phyloP scores from a whole-genome alignment of 345 rosid genomes.

The Melastoma malabathricum region DNA sequence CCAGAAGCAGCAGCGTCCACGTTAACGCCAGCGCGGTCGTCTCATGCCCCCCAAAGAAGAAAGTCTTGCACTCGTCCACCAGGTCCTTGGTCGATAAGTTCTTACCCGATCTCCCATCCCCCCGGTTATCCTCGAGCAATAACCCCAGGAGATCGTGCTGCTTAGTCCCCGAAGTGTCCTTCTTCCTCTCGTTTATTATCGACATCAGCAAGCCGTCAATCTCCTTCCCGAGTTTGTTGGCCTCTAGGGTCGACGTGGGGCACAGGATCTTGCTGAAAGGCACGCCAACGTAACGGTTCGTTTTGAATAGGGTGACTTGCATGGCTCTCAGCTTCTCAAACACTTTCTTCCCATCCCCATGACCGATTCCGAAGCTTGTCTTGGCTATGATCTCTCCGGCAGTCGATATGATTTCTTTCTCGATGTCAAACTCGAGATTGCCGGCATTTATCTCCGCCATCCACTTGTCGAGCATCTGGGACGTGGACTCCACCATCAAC shows the following conservation, averaged over 20 bases:
- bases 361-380: constrained; percentile 70
- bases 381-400: constrained; percentile 84
- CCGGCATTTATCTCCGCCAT: constrained; percentile 27
- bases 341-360: constrained; percentile 40
- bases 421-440: constrained; percentile 45
- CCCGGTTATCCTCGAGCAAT: constrained; percentile 22
- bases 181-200: constrained; percentile 38
- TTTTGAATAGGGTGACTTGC: constrained; percentile 59
- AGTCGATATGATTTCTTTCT: constrained; percentile 44
- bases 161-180: constrained; percentile 3
- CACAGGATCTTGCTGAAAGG: constrained; percentile 47
- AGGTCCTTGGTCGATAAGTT: constrained; percentile 42
- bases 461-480: constrained; percentile 71
- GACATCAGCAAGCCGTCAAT: constrained; percentile 51
- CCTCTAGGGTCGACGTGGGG: constrained; percentile 39
- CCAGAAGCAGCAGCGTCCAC: constrained; percentile 82
- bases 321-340: constrained; percentile 54
- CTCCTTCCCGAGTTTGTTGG: constrained; percentile 49
- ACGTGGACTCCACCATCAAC: constrained; percentile 71
- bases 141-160: constrained; percentile 49
- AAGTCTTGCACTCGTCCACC: constrained; percentile 89
- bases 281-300: constrained; percentile 76
- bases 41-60: constrained; percentile 92
- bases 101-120: constrained; percentile 27
- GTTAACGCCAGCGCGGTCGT: constrained; percentile 78